Percentiles rank a stretch among this genome's conserved stretches.
Evolutionary conservation across 2,329 filamentous ascomycete genomes (phyloP).

Genomic region (Huntiella moniliformis): DNA sequence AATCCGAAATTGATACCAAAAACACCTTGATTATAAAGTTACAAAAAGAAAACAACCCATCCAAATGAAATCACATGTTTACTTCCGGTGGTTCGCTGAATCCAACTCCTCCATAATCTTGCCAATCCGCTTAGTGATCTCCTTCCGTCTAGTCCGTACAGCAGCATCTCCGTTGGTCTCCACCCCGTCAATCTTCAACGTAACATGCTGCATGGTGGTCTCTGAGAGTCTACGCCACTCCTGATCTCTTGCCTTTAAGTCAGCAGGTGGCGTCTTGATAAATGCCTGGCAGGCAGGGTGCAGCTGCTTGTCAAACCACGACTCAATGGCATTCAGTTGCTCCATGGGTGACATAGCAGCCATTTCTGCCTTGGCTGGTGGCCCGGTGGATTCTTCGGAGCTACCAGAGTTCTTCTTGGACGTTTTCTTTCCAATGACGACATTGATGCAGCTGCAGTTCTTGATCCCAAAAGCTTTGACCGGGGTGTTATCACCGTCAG

Average conservation of each 20-base stretch:
- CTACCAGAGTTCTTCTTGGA: conserved; percentile 25
- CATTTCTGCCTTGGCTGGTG: background rate
- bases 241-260: conserved; percentile 48
- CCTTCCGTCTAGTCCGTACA: conserved; percentile 47
- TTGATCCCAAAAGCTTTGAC: conserved; percentile 44
- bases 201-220: conserved; percentile 54
- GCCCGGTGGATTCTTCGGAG: background rate
- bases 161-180: conserved; percentile 52
- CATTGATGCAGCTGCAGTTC: conserved; percentile 40
- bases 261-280: conserved; percentile 40
- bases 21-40: too few species aligned
- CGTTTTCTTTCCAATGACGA: conserved; percentile 19
- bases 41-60: background rate
- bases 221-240: conserved; percentile 61
- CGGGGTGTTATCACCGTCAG: conserved; percentile 20
- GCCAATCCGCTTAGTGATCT: conserved; percentile 54
- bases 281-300: conserved; percentile 48
- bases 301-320: conserved; percentile 44
- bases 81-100: conserved; percentile 17
- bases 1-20: too few species aligned
- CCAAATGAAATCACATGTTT: background rate
- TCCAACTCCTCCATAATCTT: conserved; percentile 47
- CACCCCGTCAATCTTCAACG: conserved; percentile 60
- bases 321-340: conserved; percentile 47
- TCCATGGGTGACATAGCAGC: conserved; percentile 24